These are phyloP conservation scores for Rhodamnia argentea DNA, from an alignment of 345 rosid genomes.

Conservation along the genomic window DNA sequence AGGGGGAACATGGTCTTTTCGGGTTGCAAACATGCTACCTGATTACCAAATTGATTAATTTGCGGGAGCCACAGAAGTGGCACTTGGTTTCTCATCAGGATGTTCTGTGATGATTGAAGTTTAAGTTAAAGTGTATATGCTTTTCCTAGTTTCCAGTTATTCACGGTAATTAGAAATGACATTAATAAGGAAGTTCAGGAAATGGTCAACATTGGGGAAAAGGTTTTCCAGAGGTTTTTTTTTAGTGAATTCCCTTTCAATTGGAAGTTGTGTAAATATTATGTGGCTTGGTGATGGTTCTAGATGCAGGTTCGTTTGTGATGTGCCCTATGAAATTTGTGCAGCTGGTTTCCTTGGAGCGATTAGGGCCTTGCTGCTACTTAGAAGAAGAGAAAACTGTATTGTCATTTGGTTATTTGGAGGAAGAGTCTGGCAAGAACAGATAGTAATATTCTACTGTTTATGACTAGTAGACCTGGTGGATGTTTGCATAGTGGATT, in stretches of 20 bases:
- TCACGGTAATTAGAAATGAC: neutral
- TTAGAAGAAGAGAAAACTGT: neutral
- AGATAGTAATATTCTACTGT: neutral
- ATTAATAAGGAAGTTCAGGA: neutral
- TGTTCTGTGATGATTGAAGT: neutral
- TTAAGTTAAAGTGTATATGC: neutral
- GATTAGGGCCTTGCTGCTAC: neutral
- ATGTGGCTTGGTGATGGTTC: neutral
- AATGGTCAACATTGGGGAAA: neutral
- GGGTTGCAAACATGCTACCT: neutral
- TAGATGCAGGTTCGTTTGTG: neutral
- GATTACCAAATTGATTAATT: neutral
- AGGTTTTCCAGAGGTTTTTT: neutral
- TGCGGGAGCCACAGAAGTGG: neutral
- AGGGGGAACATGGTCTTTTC: neutral
- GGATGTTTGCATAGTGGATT: neutral
- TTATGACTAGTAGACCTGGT: neutral
- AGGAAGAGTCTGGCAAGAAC: neutral
- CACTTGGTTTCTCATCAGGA: neutral
- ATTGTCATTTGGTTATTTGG: neutral
- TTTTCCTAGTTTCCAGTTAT: neutral
- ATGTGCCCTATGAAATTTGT: neutral
- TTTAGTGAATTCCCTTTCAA: neutral
- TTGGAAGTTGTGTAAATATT: neutral
- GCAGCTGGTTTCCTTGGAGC: neutral